Evolutionary conservation across 208 protist genomes (phyloP).

Genomic region (Trypanosoma mega): DNA sequence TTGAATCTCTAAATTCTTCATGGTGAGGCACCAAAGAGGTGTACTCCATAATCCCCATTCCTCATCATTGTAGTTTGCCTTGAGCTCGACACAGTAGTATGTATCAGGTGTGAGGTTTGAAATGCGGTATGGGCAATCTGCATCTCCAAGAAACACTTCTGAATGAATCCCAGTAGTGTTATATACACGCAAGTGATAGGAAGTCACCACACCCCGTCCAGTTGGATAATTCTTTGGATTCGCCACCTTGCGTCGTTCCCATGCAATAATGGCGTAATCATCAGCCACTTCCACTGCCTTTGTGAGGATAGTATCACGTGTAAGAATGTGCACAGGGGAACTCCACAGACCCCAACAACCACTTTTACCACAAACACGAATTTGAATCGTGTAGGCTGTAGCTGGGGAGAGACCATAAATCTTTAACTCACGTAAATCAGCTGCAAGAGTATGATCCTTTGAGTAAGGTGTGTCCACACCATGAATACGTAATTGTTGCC

Average conservation of each 20-base stretch:
- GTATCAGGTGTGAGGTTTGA: slow-evolving; percentile 80
- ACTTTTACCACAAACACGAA: slow-evolving; percentile 78
- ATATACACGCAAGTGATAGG: slow-evolving; percentile 90
- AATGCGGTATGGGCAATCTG: slow-evolving; percentile 87
- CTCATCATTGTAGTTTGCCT: slow-evolving; percentile 93
- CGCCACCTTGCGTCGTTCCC: slow-evolving; percentile 78
- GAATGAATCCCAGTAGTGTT: slow-evolving; percentile 66
- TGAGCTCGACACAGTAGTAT: slow-evolving; percentile 91
- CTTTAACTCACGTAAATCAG: slow-evolving; percentile 84
- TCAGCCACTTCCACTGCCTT: slow-evolving; percentile 88
- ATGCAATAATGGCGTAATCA: slow-evolving; percentile 83
- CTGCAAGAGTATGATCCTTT: slow-evolving; percentile 79
- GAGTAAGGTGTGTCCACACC: slow-evolving; percentile 76
- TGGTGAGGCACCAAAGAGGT: slow-evolving; percentile 89
- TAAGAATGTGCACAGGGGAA: slow-evolving; percentile 77
- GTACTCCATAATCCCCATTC: slow-evolving; percentile 92
- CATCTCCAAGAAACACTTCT: slow-evolving; percentile 86
- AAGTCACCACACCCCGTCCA: slow-evolving; percentile 79
- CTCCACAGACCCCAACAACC: slow-evolving; percentile 90
- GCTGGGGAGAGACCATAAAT: slow-evolving; percentile 81
- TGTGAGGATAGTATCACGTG: slow-evolving; percentile 81
- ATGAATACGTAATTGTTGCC: slow-evolving; percentile 89
- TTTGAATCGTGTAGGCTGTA: slow-evolving; percentile 87
- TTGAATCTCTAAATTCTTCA: slow-evolving; percentile 85
- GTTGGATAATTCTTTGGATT: slow-evolving; percentile 85